phyloP scores from a whole-genome alignment of 1,284 basidiomycete species.

The Leccinum huronense region DNA sequence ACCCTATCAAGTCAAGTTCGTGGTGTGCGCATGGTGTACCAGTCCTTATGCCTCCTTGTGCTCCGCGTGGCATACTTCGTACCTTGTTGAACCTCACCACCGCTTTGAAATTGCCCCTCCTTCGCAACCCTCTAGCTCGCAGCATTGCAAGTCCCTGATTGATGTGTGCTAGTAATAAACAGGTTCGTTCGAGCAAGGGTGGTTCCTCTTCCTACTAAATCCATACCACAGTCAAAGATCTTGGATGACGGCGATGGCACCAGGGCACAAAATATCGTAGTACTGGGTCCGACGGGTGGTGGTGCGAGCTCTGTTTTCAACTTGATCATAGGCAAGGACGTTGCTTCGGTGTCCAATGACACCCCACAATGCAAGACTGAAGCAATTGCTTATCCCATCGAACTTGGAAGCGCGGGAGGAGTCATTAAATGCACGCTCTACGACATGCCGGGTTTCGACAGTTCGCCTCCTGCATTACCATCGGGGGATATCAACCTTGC shows the following conservation, averaged over 20 bases:
- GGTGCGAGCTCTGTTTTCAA: conserved; percentile 31
- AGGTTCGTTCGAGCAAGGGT: neutral
- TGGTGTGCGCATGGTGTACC: conserved; percentile 13
- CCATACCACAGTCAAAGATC: neutral
- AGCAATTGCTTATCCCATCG: conserved; percentile 18
- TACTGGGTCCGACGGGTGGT: conserved; percentile 27
- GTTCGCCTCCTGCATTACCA: conserved; percentile 24
- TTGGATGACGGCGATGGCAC: neutral
- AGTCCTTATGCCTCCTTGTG: neutral
- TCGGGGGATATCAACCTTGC: conserved; percentile 23
- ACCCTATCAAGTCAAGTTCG: neutral
- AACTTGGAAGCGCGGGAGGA: conserved; percentile 15
- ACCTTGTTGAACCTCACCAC: neutral
- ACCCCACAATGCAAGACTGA: conserved; percentile 20
- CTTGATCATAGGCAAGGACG: conserved; percentile 23
- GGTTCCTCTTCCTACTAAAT: neutral
- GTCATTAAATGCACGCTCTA: conserved; percentile 23
- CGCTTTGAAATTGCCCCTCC: neutral
- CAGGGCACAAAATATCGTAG: conserved; percentile 23
- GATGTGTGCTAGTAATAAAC: neutral
- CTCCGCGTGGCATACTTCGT: conserved; percentile 1
- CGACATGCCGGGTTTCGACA: conserved; percentile 26
- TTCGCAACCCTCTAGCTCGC: neutral
- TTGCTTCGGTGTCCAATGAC: conserved; percentile 23
- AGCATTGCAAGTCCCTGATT: neutral